phyloP scores from a whole-genome alignment of 2,329 filamentous ascomycete genomes.

The Nannizziopsis arthrosporioides region DNA sequence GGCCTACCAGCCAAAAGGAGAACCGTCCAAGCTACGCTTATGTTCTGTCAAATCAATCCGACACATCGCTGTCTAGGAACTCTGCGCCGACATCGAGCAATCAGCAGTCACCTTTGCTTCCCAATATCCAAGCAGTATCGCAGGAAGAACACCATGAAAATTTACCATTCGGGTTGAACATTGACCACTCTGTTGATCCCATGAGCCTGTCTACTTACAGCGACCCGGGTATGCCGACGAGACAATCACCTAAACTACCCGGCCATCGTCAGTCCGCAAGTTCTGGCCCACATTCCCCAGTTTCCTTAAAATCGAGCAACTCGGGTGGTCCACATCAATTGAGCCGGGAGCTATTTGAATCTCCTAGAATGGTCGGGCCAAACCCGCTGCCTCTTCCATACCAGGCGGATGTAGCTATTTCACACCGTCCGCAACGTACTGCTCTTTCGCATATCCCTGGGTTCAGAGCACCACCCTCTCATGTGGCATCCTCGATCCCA shows the following conservation, averaged over 20 bases:
- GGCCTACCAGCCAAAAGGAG: slow-evolving; percentile 17
- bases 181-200: slow-evolving; percentile 1
- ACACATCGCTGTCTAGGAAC: background rate
- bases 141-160: background rate
- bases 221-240: slow-evolving; percentile 9
- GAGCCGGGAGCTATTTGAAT: background rate
- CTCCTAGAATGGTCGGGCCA: slow-evolving; percentile 1
- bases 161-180: background rate
- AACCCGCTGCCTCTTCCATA: slow-evolving; percentile 22
- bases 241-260: slow-evolving; percentile 1
- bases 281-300: slow-evolving; percentile 1
- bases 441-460: slow-evolving; percentile 11
- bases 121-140: background rate
- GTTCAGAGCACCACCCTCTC: background rate
- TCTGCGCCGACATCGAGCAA: slow-evolving; percentile 5
- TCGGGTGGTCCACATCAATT: background rate
- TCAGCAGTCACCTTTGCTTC: background rate
- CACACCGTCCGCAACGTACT: slow-evolving; percentile 18
- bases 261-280: background rate
- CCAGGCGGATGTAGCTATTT: slow-evolving; percentile 27
- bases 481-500: background rate
- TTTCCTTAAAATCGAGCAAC: slow-evolving; percentile 4
- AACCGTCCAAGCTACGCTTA: slow-evolving; percentile 27
- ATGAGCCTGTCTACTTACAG: slow-evolving; percentile 12
- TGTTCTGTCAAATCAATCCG: slow-evolving; percentile 14